These are phyloP conservation scores for Nannochloris sp. DNA, from an alignment of 139 green algal species.

Conservation along the genomic window DNA sequence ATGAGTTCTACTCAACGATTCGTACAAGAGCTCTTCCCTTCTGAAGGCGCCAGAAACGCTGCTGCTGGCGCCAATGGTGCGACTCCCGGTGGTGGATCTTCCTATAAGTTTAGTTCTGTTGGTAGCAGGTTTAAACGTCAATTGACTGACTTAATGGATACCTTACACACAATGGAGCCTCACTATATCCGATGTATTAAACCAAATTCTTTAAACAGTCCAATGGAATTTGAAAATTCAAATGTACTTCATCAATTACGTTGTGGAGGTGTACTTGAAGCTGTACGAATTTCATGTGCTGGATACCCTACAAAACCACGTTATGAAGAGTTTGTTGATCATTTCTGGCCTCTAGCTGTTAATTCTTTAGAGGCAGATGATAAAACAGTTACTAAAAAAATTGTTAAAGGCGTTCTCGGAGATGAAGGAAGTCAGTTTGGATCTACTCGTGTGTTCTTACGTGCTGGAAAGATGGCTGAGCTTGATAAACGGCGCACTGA, in stretches of 20 bases:
- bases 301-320: conserved; percentile 85
- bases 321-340: conserved; percentile 89
- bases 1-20: conserved; percentile 47
- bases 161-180: conserved; percentile 88
- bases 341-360: conserved; percentile 83
- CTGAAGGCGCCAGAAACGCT: conserved; percentile 21
- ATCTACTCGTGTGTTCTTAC: conserved; percentile 61
- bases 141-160: conserved; percentile 85
- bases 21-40: conserved; percentile 59
- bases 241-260: conserved; percentile 92
- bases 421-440: conserved; percentile 71
- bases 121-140: conserved; percentile 87
- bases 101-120: conserved; percentile 85
- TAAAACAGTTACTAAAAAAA: background rate
- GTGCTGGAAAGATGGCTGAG: conserved; percentile 84
- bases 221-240: conserved; percentile 80
- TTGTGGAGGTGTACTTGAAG: conserved; percentile 97
- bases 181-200: conserved; percentile 99
- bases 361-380: conserved; percentile 52
- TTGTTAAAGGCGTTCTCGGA: conserved; percentile 15
- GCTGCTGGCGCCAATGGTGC: background rate
- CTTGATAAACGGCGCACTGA: conserved; percentile 88
- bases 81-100: conserved; percentile 4
- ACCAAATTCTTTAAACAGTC: conserved; percentile 78
- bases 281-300: conserved; percentile 92